phyloP scores from a whole-genome alignment of 75 land plant species.

The Cunninghamia lanceolata region DNA sequence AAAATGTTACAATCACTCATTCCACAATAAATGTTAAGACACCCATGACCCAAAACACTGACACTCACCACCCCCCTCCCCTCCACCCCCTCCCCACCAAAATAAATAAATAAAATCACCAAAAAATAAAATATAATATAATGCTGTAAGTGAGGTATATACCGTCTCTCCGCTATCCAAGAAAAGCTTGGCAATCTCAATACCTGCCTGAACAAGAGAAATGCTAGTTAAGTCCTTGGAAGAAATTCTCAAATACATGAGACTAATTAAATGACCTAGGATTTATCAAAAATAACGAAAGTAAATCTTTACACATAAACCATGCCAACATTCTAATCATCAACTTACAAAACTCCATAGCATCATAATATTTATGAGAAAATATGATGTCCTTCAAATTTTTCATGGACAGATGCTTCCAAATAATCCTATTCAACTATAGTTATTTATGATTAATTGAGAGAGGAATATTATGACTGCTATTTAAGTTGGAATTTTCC shows the following conservation, averaged over 20 bases:
- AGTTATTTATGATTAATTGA: neutral
- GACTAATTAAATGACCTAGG: neutral
- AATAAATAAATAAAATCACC: too few relatives aligned
- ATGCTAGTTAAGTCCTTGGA: neutral
- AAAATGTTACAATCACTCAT: neutral
- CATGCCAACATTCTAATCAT: neutral
- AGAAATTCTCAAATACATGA: neutral
- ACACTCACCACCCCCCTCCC: too few relatives aligned
- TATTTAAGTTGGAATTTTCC: neutral
- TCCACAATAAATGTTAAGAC: neutral
- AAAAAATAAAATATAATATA: neutral
- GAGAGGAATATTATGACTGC: neutral
- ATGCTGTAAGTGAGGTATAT: conserved; percentile 14
- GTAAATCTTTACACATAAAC: neutral
- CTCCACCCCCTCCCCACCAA: too few relatives aligned
- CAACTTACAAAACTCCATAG: neutral
- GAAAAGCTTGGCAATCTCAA: conserved; percentile 92
- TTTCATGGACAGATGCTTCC: neutral
- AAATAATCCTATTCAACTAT: neutral
- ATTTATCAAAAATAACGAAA: neutral
- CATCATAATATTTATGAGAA: neutral
- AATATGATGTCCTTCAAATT: neutral
- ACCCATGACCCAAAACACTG: neutral
- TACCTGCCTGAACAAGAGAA: conserved; percentile 74
- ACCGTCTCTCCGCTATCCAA: conserved; percentile 83